Evolutionary conservation across 2,329 filamentous ascomycete species (phyloP), one percentile per base, ranked within the genome.

Genomic region (Talaromyces sp.): DNA sequence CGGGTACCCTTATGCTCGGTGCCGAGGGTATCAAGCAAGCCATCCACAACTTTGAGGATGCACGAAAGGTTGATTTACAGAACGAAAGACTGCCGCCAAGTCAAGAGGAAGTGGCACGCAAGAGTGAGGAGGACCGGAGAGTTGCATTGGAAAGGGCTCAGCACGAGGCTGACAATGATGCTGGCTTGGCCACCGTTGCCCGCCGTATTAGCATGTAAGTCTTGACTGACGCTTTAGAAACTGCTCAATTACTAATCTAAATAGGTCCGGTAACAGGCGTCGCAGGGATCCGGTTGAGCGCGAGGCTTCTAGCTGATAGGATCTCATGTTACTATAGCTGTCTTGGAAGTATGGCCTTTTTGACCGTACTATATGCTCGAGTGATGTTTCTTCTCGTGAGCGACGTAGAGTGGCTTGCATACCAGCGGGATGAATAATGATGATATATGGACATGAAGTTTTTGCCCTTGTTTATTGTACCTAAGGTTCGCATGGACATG

Each of bases 1-100:
- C 93, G 6, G 95, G 95, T 62, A 99, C 95, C 5, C 88, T 99
- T 65, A 98, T 99, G 95, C 85, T 98, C 59, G 95, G 95, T 63
- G 94, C 95, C 0, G 95, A 99, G 79, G 95, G 95, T 63, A 97
- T 98, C 82, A 99, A 98, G 83, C 93, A 97, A 72, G 95, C 95
- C 36, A 99, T 99, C 70, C 94, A 87, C 78, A 96, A 87, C 69
- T 99, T 99, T 68, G 95, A 99, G 75, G 95, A 99, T 76, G 95
- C 95, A 16, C 85, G 92, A 65, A 98, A 97, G 82, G 93, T 99
- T 56, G 95, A 99, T 79, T 72, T 98, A 65, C 93, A 98, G 79
- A 99, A 99, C 76, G 95, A 99, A 80, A 86, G 92, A 65, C 82
- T 99, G 66, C 95, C 95, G 56, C 95, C 95, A 0, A 95, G 87